phyloP scores from a whole-genome alignment of 192 early-diverging fungal species.

The Rhizophagus sp. region DNA sequence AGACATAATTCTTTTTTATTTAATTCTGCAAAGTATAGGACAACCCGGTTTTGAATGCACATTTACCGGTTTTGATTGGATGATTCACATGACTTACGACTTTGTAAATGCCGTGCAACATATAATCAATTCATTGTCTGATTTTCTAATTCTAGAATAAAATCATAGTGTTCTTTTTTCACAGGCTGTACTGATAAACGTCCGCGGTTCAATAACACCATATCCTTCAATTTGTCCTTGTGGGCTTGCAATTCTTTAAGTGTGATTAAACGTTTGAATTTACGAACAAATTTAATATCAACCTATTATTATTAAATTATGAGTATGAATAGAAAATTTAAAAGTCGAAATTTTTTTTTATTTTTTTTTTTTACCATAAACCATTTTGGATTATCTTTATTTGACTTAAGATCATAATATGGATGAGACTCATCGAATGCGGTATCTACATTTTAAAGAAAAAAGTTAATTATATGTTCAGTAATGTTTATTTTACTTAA shows the following conservation, averaged over 20 bases:
- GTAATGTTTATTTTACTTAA: neutral
- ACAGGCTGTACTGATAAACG: conserved; percentile 81
- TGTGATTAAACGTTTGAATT: conserved; percentile 59
- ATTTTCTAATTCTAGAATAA: conserved; percentile 58
- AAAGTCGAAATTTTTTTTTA: neutral
- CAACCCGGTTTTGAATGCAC: too few species aligned
- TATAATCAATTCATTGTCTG: neutral
- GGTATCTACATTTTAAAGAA: conserved; percentile 36
- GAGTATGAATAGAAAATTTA: neutral
- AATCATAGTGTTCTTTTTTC: conserved; percentile 58
- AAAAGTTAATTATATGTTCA: neutral
- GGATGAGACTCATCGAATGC: conserved; percentile 73
- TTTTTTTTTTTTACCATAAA: conserved; percentile 60
- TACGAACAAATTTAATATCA: conserved; percentile 76
- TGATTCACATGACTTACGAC: too few species aligned
- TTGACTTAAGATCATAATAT: conserved; percentile 79
- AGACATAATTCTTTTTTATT: too few species aligned
- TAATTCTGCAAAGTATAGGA: too few species aligned
- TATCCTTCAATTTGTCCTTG: conserved; percentile 52
- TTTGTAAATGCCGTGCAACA: too few species aligned
- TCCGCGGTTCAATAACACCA: conserved; percentile 71
- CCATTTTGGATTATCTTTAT: conserved; percentile 71
- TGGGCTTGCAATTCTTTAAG: conserved; percentile 68
- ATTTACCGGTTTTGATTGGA: too few species aligned
- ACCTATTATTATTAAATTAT: conserved; percentile 39